phyloP scores from a whole-genome alignment of 768 basidiomycete species.

The Fistulinella prunicolor region DNA sequence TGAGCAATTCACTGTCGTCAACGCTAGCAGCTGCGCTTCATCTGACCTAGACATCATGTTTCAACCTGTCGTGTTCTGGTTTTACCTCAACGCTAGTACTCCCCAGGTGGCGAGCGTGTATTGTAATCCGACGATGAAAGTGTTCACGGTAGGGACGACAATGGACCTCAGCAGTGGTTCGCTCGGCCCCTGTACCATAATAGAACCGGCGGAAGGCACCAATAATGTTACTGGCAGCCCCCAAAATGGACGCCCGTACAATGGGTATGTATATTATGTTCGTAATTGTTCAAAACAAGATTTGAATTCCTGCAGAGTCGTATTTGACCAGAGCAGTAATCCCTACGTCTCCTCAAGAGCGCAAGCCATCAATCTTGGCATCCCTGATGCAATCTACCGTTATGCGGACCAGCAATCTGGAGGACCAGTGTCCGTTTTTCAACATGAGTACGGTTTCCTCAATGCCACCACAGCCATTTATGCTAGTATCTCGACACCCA shows the following conservation, averaged over 20 bases:
- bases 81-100: constrained; percentile 38
- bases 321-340: constrained; percentile 38
- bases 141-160: constrained; percentile 42
- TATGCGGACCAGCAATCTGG: constrained; percentile 41
- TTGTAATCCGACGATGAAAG: constrained; percentile 50
- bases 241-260: constrained; percentile 49
- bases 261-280: constrained; percentile 45
- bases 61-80: constrained; percentile 71
- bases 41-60: constrained; percentile 34
- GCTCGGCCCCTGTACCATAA: constrained; percentile 36
- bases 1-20: constrained; percentile 50
- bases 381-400: constrained; percentile 60
- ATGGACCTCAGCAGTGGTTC: constrained; percentile 43
- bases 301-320: constrained; percentile 32
- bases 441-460: constrained; percentile 48
- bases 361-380: constrained; percentile 43
- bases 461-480: constrained; percentile 45
- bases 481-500: constrained; percentile 12
- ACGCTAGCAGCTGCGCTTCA: constrained; percentile 32
- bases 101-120: constrained; percentile 51
- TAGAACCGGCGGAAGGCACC: constrained; percentile 28
- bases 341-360: constrained; percentile 53
- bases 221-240: constrained; percentile 54
- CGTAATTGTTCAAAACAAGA: background rate
- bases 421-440: constrained; percentile 47